These are phyloP conservation scores for Volvox carteri DNA, from an alignment of 163 green algal species.

Conservation along the genomic window DNA sequence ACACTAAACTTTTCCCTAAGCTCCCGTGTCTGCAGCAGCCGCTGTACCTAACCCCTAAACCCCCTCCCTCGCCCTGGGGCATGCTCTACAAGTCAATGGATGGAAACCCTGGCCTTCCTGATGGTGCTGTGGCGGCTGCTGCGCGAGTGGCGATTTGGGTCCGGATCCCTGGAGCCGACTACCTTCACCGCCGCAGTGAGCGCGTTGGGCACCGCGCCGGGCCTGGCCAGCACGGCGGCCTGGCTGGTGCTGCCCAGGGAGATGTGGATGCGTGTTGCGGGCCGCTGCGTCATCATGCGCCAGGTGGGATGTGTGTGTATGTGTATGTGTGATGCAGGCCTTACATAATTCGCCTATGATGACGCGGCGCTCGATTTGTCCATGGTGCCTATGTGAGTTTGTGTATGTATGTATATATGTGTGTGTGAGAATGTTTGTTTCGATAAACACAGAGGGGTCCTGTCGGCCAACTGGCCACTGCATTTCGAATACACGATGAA, in stretches of 20 bases:
- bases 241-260: constrained; percentile 14
- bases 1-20: too few species aligned
- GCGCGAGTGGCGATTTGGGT: neutral
- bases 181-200: neutral
- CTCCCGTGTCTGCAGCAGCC: too few species aligned
- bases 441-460: too few species aligned
- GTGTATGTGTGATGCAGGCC: neutral
- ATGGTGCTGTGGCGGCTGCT: neutral
- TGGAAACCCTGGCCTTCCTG: neutral
- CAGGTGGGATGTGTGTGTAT: neutral
- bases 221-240: neutral
- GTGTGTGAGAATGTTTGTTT: too few species aligned
- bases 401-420: too few species aligned
- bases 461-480: too few species aligned
- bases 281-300: neutral
- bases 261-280: neutral
- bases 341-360: too few species aligned
- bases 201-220: neutral
- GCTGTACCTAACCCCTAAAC: too few species aligned
- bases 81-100: constrained; percentile 24
- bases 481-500: too few species aligned
- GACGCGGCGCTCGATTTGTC: too few species aligned
- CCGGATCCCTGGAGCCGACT: neutral
- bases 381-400: too few species aligned
- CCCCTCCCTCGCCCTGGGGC: too few species aligned